Evolutionary conservation across 2,329 filamentous ascomycete species (phyloP), one percentile per base, ranked within the genome.

Genomic region (Catunica adiposa): DNA sequence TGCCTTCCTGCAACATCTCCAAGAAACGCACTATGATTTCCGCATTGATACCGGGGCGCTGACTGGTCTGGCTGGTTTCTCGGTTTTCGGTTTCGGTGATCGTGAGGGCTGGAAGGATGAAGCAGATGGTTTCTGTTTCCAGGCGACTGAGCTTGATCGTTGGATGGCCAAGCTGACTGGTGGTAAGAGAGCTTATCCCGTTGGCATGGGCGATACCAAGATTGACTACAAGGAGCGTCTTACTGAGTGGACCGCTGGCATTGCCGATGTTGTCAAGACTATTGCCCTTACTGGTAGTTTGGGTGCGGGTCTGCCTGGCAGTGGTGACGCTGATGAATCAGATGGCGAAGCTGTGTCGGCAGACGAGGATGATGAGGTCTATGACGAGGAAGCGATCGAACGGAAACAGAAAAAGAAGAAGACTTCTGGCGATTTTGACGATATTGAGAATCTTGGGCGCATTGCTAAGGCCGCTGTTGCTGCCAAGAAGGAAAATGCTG

Each of bases 111-210:
- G 92, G 90, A 87, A 89, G 0, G 87, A 84, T 0, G 89, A 95
- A 68, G 79, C 83, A 58, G 86, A 92, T 62, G 90, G 90, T 0
- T 98, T 89, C 69, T 96, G 90, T 66, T 89, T 87, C 60, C 90
- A 97, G 66, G 90, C 90, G 1, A 86, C 83, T 64, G 83, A 95
- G 62, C 74, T 94, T 2, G 90, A 98, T 66, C 89, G 82, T 66
- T 97, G 92, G 90, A 86, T 98, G 85, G 89, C 90, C n/a, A 94
- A 89, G 65, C 70, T 98, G 63, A 95, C 89, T 0, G 83, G 79
- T 1, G 79, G 84, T 59, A 95, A 90, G 70, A 77, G 89, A 64
- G 89, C 88, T 0, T 97, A 84, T 63, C 90, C 90, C 0, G 72
- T 97, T 5, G 92, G 92, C 3, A 83, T 90, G 75, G 88, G 85